Base-by-base conservation (phyloP, 73 alveolate species). In the Diophrys appendiculata region DNA sequence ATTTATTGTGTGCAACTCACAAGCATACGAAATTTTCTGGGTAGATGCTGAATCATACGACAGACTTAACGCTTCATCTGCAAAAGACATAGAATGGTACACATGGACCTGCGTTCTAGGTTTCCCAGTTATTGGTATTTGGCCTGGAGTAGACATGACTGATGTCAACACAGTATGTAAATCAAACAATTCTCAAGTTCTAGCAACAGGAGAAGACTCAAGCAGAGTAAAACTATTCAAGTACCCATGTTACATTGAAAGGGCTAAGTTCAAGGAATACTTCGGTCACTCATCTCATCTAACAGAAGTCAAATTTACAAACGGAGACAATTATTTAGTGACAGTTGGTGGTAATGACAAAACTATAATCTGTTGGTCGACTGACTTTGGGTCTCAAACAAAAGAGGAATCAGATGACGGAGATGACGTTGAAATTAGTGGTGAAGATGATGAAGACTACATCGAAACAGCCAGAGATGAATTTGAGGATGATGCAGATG, bases 301-400 rank as follows among this genome's bases (percentile, higher is more conserved):
- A 3, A 96, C 99, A 43, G 95, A 97, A 86, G 97, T 93, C 0
- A 96, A 96, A 88, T 97, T 97, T 82, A 86, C 96, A 34, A 81
- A 82, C 32, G 95, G 88, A 56, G 99, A 97, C 89, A 89, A 92
- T 52, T 92, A 78, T 76, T 83, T 97, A 26, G 80, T 96, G 0
- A 87, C 98, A 22, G 95, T 96, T 31, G 99, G 99, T 29, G 99
- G 99, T 18, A 96, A 97, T 94, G 99, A 97, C 87, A 97, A 97
- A 73, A 89, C 97, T 56, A 96, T 97, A 1, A 94, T 97, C 77
- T 88, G 94, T 0, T 97, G 99, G 99, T 94, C 95, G 72, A 96
- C 99, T 23, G 98, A 96, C 84, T 95, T 96, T 87, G 78, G 78
- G 1, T n/a, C 31, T 33, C 68, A 33, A 23, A 33, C 78, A 24